A percentile compares a stretch with the other conserved stretches of the same genome.
Evolutionary conservation across 495 filamentous ascomycete species (phyloP).

Genomic region (Podospora appendiculata): DNA sequence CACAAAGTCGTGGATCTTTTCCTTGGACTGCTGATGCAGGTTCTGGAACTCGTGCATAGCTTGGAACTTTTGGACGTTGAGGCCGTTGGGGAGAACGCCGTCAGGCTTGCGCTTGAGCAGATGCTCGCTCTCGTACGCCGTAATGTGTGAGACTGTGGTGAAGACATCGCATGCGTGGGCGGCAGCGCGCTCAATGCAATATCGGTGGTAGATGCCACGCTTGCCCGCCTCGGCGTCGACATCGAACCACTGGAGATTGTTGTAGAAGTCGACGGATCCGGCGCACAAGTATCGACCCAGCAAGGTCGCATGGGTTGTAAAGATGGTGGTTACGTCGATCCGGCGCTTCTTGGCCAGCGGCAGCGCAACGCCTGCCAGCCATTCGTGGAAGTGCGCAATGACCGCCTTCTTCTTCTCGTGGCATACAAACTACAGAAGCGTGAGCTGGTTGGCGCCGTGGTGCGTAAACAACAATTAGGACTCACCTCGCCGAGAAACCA

Average conservation of each 20-base stretch:
- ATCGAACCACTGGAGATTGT: conserved; percentile 96
- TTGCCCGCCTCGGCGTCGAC: conserved; percentile 95
- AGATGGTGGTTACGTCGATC: conserved; percentile 97
- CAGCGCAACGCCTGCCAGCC: conserved; percentile 93
- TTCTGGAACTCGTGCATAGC: conserved; percentile 99
- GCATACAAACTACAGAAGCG: conserved; percentile 65
- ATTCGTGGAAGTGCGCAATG: conserved; percentile 97
- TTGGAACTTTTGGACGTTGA: conserved; percentile 98
- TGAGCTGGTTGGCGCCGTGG: conserved; percentile 5
- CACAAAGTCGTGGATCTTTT: conserved; percentile 97
- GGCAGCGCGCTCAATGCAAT: conserved; percentile 93
- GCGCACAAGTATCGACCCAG: conserved; percentile 94
- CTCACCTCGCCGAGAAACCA: conserved; percentile 97
- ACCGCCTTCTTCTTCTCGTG: conserved; percentile 87
- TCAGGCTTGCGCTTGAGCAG: conserved; percentile 96
- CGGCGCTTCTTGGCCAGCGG: conserved; percentile 85
- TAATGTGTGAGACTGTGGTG: conserved; percentile 97
- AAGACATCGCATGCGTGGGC: conserved; percentile 92
- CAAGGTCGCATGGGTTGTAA: conserved; percentile 94
- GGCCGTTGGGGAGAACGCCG: conserved; percentile 88
- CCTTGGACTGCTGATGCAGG: conserved; percentile 88
- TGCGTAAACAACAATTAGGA: conserved; percentile 1
- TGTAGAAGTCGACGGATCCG: conserved; percentile 97
- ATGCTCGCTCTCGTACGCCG: conserved; percentile 95
- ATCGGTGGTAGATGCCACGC: conserved; percentile 96